Evolutionary conservation across 2,329 filamentous ascomycete species (phyloP).

Genomic region (Aaosphaeria arxii): DNA sequence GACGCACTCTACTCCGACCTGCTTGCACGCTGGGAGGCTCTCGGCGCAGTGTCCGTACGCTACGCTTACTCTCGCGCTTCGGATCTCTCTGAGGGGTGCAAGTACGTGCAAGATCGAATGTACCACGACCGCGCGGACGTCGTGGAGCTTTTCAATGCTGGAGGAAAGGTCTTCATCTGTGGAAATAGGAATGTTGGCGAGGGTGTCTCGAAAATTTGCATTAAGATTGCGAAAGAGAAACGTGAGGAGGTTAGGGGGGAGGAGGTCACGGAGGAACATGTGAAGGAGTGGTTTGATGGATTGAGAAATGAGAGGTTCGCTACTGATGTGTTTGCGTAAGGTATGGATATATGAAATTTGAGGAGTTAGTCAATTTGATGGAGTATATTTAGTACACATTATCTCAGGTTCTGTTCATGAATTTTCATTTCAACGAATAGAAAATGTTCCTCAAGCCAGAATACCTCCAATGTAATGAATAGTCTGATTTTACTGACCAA

Average conservation of each 20-base stretch:
- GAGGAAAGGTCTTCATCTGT: constrained; percentile 63
- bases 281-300: constrained; percentile 45
- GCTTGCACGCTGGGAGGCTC: constrained; percentile 56
- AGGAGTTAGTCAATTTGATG: too few species aligned
- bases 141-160: constrained; percentile 44
- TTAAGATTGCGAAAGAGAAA: constrained; percentile 43
- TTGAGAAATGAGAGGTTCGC: constrained; percentile 47
- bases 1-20: constrained; percentile 62
- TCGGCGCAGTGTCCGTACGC: constrained; percentile 60
- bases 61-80: constrained; percentile 56
- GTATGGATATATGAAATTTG: too few species aligned
- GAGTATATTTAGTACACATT: too few species aligned
- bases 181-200: constrained; percentile 52
- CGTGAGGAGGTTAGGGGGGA: constrained; percentile 31
- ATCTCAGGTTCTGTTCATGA: too few species aligned
- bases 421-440: too few species aligned
- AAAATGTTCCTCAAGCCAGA: too few species aligned
- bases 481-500: too few species aligned
- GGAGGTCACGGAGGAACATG: constrained; percentile 37
- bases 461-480: too few species aligned
- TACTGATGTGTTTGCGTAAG: constrained; percentile 43
- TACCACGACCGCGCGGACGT: constrained; percentile 47
- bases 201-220: constrained; percentile 40
- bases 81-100: constrained; percentile 46
- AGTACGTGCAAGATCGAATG: constrained; percentile 54